phyloP scores from a whole-genome alignment of 2,329 filamentous ascomycete genomes.

The Hypoxylon sp. region DNA sequence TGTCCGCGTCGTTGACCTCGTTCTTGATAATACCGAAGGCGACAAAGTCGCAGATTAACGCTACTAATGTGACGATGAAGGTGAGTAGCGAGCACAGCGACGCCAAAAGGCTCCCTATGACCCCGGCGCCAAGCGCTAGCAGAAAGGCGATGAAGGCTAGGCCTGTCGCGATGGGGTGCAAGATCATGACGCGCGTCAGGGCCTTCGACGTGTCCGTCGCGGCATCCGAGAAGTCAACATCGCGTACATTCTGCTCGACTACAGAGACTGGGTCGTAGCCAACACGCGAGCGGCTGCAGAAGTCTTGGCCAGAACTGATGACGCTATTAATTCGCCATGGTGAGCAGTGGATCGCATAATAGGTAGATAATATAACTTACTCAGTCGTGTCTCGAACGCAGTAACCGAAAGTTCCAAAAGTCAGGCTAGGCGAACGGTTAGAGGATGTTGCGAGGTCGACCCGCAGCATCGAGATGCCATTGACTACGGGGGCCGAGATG shows the following conservation, averaged over 20 bases:
- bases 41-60: constrained; percentile 62
- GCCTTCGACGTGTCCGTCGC: constrained; percentile 57
- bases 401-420: constrained; percentile 65
- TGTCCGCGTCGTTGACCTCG: constrained; percentile 45
- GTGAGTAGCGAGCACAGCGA: constrained; percentile 58
- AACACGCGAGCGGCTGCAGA: constrained; percentile 46
- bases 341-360: background rate
- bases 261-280: constrained; percentile 51
- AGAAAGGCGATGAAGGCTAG: constrained; percentile 64
- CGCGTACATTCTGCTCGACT: constrained; percentile 42
- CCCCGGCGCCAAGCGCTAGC: constrained; percentile 60
- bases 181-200: constrained; percentile 63
- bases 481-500: constrained; percentile 64
- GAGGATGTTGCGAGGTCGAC: constrained; percentile 51
- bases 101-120: constrained; percentile 60
- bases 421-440: constrained; percentile 48
- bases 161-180: constrained; percentile 55
- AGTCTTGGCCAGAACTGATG: constrained; percentile 44
- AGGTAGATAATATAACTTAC: constrained; percentile 38
- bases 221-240: constrained; percentile 55
- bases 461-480: constrained; percentile 59
- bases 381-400: constrained; percentile 51
- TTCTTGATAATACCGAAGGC: constrained; percentile 57
- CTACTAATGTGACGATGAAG: constrained; percentile 61
- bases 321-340: constrained; percentile 12